phyloP scores from a whole-genome alignment of 805 yeast genomes.

The Kuraishia floccosa region DNA sequence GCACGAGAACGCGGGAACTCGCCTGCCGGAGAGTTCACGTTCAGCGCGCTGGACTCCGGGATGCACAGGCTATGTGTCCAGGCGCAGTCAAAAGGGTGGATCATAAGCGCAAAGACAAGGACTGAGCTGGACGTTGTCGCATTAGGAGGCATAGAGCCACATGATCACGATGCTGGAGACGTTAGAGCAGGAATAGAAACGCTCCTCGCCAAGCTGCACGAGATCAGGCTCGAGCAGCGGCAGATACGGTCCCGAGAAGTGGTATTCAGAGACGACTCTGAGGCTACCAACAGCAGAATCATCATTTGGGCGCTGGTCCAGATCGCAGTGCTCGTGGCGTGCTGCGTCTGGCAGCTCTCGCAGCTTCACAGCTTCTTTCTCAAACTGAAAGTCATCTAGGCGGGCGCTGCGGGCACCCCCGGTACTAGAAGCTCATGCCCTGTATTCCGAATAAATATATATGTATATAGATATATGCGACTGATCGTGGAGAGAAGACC shows the following conservation, averaged over 20 bases:
- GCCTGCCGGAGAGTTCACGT: slow-evolving; percentile 59
- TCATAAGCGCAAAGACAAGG: slow-evolving; percentile 40
- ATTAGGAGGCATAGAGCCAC: slow-evolving; percentile 54
- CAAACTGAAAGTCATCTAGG: slow-evolving; percentile 72
- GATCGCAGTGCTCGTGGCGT: slow-evolving; percentile 48
- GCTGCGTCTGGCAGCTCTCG: slow-evolving; percentile 68
- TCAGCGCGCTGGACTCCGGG: slow-evolving; percentile 75
- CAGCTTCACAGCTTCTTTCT: slow-evolving; percentile 76
- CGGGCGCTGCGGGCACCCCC: neutral
- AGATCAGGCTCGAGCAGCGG: slow-evolving; percentile 54
- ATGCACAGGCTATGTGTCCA: slow-evolving; percentile 74
- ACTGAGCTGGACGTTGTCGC: slow-evolving; percentile 53
- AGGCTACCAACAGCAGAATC: slow-evolving; percentile 62
- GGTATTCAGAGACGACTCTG: slow-evolving; percentile 66
- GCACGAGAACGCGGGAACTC: slow-evolving; percentile 53
- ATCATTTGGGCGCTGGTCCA: slow-evolving; percentile 69
- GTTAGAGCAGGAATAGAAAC: slow-evolving; percentile 44
- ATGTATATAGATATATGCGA: neutral
- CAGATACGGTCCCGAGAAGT: slow-evolving; percentile 62
- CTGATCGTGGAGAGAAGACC: neutral
- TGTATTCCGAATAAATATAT: neutral
- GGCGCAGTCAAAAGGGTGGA: slow-evolving; percentile 20
- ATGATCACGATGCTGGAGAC: slow-evolving; percentile 35
- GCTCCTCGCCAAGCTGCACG: slow-evolving; percentile 44
- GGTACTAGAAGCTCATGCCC: neutral